Conservation (phyloP, 257 asterid species). For the Jasminum sambac region DNA sequence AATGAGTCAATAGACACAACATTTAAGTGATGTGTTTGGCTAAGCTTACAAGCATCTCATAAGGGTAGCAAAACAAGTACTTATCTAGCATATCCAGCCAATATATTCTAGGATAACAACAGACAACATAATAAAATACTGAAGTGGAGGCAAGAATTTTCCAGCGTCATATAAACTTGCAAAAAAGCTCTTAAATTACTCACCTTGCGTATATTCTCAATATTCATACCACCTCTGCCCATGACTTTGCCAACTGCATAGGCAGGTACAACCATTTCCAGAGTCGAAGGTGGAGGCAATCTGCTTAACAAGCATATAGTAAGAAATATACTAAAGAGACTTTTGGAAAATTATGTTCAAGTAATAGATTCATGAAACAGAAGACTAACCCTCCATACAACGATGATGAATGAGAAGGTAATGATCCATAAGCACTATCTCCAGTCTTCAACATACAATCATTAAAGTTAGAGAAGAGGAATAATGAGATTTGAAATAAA, state of each 20-base stretch:
- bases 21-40: not conserved
- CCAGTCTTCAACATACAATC: conserved; percentile 48
- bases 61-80: not conserved
- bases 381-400: conserved; percentile 63
- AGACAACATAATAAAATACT: not conserved
- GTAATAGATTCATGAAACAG: conserved; percentile 18
- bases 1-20: not conserved
- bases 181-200: conserved; percentile 8
- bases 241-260: conserved; percentile 82
- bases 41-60: not conserved
- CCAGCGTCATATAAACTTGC: too few species aligned
- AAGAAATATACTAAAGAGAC: conserved; percentile 8
- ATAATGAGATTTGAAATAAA: not conserved
- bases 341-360: conserved; percentile 6
- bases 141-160: not conserved
- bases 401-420: conserved; percentile 63
- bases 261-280: conserved; percentile 88
- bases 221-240: conserved; percentile 85
- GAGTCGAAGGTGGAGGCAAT: conserved; percentile 68
- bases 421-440: conserved; percentile 62
- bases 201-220: conserved; percentile 94
- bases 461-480: conserved; percentile 20
- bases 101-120: not conserved
- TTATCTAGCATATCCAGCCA: too few species aligned
- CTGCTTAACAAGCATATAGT: conserved; percentile 41